Percentiles rank a stretch among this genome's conserved stretches.
Conservation (phyloP, 129 eudicot species). For the Flaveria linearis region DNA sequence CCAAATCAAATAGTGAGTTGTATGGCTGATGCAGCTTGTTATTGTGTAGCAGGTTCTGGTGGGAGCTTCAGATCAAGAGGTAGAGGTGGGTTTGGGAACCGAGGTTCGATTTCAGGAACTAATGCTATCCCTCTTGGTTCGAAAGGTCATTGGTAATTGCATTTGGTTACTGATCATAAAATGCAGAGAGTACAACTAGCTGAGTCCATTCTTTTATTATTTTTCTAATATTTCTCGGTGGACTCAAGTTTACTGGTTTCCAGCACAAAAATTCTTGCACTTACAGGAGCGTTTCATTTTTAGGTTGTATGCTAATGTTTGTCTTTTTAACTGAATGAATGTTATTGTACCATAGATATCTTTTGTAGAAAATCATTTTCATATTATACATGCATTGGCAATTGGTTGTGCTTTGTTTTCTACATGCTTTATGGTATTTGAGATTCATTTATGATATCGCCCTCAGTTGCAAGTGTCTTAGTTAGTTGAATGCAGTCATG, state of each 20-base stretch:
- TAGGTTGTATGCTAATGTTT: neutral
- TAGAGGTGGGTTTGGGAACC: slow-evolving; percentile 76
- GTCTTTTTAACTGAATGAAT: neutral
- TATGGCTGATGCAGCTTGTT: slow-evolving; percentile 3
- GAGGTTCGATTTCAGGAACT: slow-evolving; percentile 61
- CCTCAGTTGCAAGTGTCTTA: neutral
- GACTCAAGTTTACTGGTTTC: neutral
- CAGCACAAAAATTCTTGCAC: neutral
- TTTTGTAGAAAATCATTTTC: neutral
- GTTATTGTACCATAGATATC: slow-evolving; percentile 9
- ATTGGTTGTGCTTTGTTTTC: neutral
- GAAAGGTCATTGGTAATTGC: slow-evolving; percentile 56
- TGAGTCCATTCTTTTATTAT: neutral
- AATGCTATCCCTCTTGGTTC: slow-evolving; percentile 65
- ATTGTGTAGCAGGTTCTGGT: slow-evolving; percentile 49
- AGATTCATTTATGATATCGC: neutral
- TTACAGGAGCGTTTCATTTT: neutral
- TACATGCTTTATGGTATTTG: neutral
- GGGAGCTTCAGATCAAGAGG: slow-evolving; percentile 91
- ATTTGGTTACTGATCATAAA: neutral
- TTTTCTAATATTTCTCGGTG: neutral
- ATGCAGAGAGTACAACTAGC: slow-evolving; percentile 10
- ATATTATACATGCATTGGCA: neutral
- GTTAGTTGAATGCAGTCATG: neutral
- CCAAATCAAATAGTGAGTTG: neutral